Evolutionary conservation across 495 filamentous ascomycete species (phyloP).

Genomic region (Acidomyces sp.): DNA sequence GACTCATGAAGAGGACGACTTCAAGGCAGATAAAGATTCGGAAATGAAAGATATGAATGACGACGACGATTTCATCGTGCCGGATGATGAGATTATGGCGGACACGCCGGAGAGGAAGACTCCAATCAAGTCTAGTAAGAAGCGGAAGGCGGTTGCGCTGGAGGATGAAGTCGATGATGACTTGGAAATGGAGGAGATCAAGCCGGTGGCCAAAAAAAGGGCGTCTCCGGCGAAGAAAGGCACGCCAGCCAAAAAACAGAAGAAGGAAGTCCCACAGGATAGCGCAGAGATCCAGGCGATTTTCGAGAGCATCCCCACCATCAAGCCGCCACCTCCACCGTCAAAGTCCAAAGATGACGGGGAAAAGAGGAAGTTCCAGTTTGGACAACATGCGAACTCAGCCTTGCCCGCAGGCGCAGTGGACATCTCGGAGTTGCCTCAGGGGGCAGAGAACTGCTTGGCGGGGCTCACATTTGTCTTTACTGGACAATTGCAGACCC

Average conservation of each 20-base stretch:
- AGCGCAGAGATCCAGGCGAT: constrained; percentile 62
- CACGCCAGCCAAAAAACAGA: constrained; percentile 36
- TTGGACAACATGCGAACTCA: constrained; percentile 37
- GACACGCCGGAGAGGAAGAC: constrained; percentile 29
- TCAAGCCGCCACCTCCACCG: constrained; percentile 72
- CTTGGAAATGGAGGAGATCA: constrained; percentile 29
- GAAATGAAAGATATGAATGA: constrained; percentile 32
- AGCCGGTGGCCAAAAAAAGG: constrained; percentile 27
- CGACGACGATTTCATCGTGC: constrained; percentile 30
- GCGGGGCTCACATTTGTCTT: constrained; percentile 96
- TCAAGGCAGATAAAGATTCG: constrained; percentile 24
- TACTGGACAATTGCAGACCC: constrained; percentile 66
- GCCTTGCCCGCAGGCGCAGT: constrained; percentile 46
- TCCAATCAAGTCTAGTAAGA: constrained; percentile 32
- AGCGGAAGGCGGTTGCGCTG: constrained; percentile 41
- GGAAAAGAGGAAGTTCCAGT: constrained; percentile 55
- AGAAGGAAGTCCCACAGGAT: constrained; percentile 45
- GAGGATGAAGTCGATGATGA: constrained; percentile 38
- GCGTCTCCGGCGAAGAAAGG: constrained; percentile 36
- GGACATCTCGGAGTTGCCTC: constrained; percentile 48
- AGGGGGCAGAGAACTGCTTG: constrained; percentile 79
- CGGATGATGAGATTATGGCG: constrained; percentile 23
- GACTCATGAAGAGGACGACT: constrained; percentile 24
- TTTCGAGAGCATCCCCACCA: constrained; percentile 69
- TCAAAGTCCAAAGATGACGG: constrained; percentile 38